These are phyloP conservation scores for Komagataella pastoris DNA, from an alignment of 805 yeast species.

Conservation along the genomic window DNA sequence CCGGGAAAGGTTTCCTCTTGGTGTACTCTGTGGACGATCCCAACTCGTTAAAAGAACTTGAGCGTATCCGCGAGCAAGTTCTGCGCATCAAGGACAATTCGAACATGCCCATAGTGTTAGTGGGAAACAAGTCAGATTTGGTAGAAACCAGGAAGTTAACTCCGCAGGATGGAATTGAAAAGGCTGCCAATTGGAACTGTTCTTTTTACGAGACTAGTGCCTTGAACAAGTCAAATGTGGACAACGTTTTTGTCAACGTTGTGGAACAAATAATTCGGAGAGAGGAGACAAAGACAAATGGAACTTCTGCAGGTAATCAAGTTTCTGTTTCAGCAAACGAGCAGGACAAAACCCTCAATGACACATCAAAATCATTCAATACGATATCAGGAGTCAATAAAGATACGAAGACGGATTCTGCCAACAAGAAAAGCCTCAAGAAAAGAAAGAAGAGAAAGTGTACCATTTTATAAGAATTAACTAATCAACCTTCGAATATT, in stretches of 20 bases:
- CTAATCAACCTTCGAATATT: neutral
- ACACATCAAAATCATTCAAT: neutral
- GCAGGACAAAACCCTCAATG: neutral
- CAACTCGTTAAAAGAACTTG: conserved; percentile 60
- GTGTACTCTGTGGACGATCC: conserved; percentile 50
- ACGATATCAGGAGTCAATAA: neutral
- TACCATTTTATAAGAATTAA: neutral
- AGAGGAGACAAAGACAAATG: conserved; percentile 21
- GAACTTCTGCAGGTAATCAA: neutral
- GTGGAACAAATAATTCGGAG: conserved; percentile 82
- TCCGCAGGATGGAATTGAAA: conserved; percentile 72
- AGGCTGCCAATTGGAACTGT: conserved; percentile 76
- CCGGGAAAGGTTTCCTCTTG: conserved; percentile 63
- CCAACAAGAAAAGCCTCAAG: conserved; percentile 1
- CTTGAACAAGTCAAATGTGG: conserved; percentile 78
- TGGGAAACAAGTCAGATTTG: conserved; percentile 87
- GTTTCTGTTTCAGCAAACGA: neutral
- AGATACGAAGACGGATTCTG: neutral
- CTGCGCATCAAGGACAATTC: conserved; percentile 65
- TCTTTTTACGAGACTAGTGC: conserved; percentile 94
- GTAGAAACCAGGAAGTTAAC: conserved; percentile 60
- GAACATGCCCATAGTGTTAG: conserved; percentile 77
- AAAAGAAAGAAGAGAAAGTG: conserved; percentile 1
- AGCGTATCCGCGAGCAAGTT: conserved; percentile 74
- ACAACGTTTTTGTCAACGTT: conserved; percentile 79